Percentiles rank a stretch among this genome's conserved stretches.
Evolutionary conservation across 441 rosid genomes (phyloP).

Genomic region (Populus hybrid): DNA sequence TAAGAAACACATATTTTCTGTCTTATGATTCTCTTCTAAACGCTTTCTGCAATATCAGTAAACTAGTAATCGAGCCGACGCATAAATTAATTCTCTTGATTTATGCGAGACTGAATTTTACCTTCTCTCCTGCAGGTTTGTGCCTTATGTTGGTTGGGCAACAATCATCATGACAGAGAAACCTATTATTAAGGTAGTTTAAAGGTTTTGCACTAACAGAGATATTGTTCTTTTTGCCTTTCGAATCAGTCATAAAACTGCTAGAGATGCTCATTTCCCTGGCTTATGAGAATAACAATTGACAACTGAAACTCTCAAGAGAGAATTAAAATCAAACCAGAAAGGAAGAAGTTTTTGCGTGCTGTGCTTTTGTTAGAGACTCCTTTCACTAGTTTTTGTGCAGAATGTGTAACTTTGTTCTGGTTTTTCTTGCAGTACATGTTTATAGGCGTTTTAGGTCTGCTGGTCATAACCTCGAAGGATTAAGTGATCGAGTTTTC

Average conservation of each 20-base stretch:
- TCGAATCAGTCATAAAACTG: background rate
- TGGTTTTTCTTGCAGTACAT: slow-evolving; percentile 38
- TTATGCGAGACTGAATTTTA: background rate
- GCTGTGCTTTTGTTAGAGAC: too few species aligned
- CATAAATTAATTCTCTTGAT: background rate
- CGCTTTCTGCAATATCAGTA: background rate
- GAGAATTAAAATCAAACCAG: too few species aligned
- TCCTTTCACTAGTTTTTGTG: background rate
- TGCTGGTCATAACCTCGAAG: slow-evolving; percentile 50
- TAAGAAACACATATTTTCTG: background rate
- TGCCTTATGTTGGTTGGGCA: slow-evolving; percentile 56
- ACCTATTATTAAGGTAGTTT: slow-evolving; percentile 55
- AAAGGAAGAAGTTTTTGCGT: too few species aligned
- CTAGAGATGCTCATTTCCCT: background rate
- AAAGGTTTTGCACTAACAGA: background rate
- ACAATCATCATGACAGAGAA: slow-evolving; percentile 64
- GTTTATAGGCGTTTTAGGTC: slow-evolving; percentile 41
- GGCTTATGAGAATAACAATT: background rate
- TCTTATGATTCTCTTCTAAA: background rate
- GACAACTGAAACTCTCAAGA: background rate
- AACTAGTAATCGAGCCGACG: too few species aligned
- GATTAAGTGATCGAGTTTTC: slow-evolving; percentile 24
- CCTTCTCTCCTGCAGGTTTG: slow-evolving; percentile 36
- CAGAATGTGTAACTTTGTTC: background rate
- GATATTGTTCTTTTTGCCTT: background rate